Base-by-base conservation (phyloP, 164 flowering plant species). In the Vitis labrusca region DNA sequence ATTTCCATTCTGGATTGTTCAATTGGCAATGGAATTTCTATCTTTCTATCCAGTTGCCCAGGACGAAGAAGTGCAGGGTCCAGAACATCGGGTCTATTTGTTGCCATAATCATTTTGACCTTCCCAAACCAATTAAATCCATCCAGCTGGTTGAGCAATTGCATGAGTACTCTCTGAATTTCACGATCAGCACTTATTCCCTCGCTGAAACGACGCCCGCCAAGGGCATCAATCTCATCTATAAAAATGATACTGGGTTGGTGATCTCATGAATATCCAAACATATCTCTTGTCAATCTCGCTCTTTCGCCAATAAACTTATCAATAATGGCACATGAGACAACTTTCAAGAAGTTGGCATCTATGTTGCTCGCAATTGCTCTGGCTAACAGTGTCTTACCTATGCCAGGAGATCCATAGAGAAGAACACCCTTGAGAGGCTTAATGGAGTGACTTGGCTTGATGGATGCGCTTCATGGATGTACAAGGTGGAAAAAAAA, bases 51-150 rank as follows among this genome's bases (percentile, higher is more conserved):
- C 12, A 96, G 69, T 16, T 97, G 81, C 9, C 98, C 98, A 0
- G 99, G 98, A 51, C 97, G 94, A 59, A 93, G 95, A 75, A 96
- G 97, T 3, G 99, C 98, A 23, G 98, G 99, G 74, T 93, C 98
- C 68, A 96, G 79, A 63, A 96, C 97, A 87, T 96, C 98, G 48
- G 97, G 97, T 71, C 99, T 71, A 65, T 96, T 96, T 58, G 98
- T 93, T 12, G 98, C 99, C 98, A 93, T 90, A 16, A 96, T 93
- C 94, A 93, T 90, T 83, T 93, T 96, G n/a, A 95, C 97, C 97
- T 92, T 90, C 37, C 98, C 98, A 59, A 90, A 89, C 74, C 79
- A 80, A 76, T 93, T 93, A 84, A 95, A 95, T 23, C 99, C 99
- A 84, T 95, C 99, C 63, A 93, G 92, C 83, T 95, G 98, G 77